Evolutionary conservation across 345 rosid species (phyloP).

Genomic region (Salix dunnii): DNA sequence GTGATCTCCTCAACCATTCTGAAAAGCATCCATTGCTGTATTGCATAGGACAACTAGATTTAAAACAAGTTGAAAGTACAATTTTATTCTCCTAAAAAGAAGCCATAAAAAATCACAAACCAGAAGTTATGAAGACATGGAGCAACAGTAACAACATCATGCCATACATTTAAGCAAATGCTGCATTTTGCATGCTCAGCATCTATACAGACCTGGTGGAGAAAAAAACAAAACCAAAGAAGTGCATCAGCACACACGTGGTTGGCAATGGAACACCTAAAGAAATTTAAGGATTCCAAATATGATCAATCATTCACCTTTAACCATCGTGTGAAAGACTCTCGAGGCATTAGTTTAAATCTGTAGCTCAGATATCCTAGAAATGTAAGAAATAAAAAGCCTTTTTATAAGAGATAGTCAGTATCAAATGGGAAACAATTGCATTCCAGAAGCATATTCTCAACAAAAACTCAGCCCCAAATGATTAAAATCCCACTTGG

Average conservation of each 20-base stretch:
- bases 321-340: slow-evolving; percentile 39
- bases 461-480: too few species aligned
- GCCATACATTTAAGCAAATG: slow-evolving; percentile 91
- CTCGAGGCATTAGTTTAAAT: slow-evolving; percentile 60
- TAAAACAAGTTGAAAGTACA: slow-evolving; percentile 12
- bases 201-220: slow-evolving; percentile 60
- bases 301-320: slow-evolving; percentile 40
- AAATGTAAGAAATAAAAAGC: background rate
- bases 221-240: background rate
- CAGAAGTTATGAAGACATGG: slow-evolving; percentile 98
- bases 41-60: slow-evolving; percentile 23
- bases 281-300: background rate
- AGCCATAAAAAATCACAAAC: slow-evolving; percentile 33
- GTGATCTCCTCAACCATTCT: slow-evolving; percentile 84
- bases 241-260: slow-evolving; percentile 8
- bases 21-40: slow-evolving; percentile 95
- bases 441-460: background rate
- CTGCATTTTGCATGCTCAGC: slow-evolving; percentile 81
- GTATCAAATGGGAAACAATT: background rate
- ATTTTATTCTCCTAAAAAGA: background rate
- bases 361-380: slow-evolving; percentile 64
- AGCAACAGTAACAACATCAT: slow-evolving; percentile 84
- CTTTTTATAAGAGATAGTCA: background rate
- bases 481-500: background rate
- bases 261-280: background rate